Base-by-base conservation (phyloP, 2,329 filamentous ascomycete species). In the Cryphonectria carpinicola region DNA sequence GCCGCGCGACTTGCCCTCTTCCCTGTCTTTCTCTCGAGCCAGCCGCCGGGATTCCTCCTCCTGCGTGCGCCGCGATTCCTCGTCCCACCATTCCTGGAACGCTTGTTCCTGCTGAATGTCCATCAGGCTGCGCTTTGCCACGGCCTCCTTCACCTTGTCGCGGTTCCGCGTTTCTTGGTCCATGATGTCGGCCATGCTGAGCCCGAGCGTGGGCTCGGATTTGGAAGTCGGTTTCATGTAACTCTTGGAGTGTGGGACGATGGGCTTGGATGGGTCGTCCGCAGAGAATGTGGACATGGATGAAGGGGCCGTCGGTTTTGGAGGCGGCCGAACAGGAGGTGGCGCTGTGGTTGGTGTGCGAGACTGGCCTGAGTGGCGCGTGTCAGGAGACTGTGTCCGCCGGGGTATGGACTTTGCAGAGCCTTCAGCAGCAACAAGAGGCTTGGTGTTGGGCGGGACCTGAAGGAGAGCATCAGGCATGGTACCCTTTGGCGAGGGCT, bases 71-170 rank as follows among this genome's bases (percentile, higher is more conserved):
- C 87, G 86, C 76, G 91, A 94, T 80, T 97, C 95, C 73, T 92
- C 90, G 74, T 97, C 93, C 94, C 94, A 97, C 94, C 95, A 97
- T 79, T 97, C 91, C 78, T 98, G 93, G 79, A 99, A 99, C 66
- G 94, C 94, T 78, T 99, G 96, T 81, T 99, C 96, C 74, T 96
- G 90, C 79, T 99, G 96, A 71, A 99, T 99, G 73, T 98, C 96
- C 77, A 97, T 91, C 41, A 99, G 83, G 73, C 93, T 96, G 69
- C 95, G 88, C 81, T 97, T 98, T 2, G 94, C 93, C 14, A 90
- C 90, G 0, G 94, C 93, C 78, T 97, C 95, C 67, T 89, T 91
- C 72, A 97, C 90, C 25, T 89, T 88, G 70, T 94, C 89, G 77
- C 97, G 96, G 78, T 98, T 95, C 11, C 89, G 89, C 79, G 92